Conservation (phyloP, 2,329 filamentous ascomycete genomes). For the Trichoderma sp. region DNA sequence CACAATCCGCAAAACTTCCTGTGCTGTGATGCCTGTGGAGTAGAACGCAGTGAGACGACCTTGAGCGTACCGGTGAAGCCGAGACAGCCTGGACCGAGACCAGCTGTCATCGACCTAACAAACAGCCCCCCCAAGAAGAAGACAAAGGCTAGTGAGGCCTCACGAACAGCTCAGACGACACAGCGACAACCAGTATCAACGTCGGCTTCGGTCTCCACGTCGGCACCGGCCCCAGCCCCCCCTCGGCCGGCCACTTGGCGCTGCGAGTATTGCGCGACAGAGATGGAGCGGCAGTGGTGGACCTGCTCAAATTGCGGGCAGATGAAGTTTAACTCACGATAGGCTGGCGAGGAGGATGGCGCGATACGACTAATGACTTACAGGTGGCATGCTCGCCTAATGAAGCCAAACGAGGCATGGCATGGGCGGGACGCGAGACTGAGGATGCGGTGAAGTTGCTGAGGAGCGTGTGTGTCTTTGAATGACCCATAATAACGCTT, state of each 20-base stretch:
- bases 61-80: constrained; percentile 27
- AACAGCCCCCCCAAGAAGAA: constrained; percentile 36
- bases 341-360: constrained; percentile 25
- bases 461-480: not conserved
- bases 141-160: constrained; percentile 12
- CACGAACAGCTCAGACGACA: constrained; percentile 23
- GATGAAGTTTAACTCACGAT: constrained; percentile 55
- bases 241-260: constrained; percentile 48
- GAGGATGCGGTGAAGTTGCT: constrained; percentile 21
- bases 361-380: not conserved
- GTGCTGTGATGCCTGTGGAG: constrained; percentile 61
- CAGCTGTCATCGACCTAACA: constrained; percentile 43
- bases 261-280: constrained; percentile 56
- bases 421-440: not conserved
- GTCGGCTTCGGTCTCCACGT: constrained; percentile 17
- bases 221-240: constrained; percentile 18
- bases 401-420: constrained; percentile 8
- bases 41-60: constrained; percentile 41
- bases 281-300: constrained; percentile 61
- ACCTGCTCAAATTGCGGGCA: constrained; percentile 58
- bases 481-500: not conserved
- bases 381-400: not conserved
- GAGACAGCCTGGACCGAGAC: constrained; percentile 28
- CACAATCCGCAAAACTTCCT: constrained; percentile 56
- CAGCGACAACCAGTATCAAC: constrained; percentile 29